Percentiles rank a stretch among this genome's conserved stretches.
Conservation (phyloP, 31 red algal genomes). For the Bonnemaisonia californica region DNA sequence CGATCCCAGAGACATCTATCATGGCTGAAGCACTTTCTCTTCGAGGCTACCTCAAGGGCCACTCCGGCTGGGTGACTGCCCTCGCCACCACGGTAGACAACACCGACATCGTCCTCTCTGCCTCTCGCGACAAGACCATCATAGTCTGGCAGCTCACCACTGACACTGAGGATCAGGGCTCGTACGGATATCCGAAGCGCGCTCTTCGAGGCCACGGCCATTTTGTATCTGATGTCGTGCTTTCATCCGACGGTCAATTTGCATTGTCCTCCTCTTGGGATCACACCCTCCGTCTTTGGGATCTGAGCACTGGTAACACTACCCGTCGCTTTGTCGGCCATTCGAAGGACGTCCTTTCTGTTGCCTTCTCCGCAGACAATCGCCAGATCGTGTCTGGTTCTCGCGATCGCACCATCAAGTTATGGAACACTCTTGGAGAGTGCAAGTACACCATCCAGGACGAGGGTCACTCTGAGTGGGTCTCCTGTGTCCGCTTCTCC, state of each 20-base stretch:
- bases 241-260: constrained; percentile 98
- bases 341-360: constrained; percentile 96
- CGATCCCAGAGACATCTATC: too few relatives aligned
- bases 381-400: constrained; percentile 98
- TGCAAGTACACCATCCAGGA: constrained; percentile 98
- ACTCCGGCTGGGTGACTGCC: constrained; percentile 96
- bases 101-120: constrained; percentile 87
- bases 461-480: constrained; percentile 96
- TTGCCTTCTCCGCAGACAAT: constrained; percentile 97
- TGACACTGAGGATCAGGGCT: constrained; percentile 72
- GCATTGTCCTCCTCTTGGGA: constrained; percentile 99
- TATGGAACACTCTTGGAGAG: constrained; percentile 99
- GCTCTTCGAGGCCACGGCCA: constrained; percentile 93
- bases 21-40: constrained; percentile 89
- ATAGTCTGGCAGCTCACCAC: constrained; percentile 93
- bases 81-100: constrained; percentile 87
- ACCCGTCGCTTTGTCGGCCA: constrained; percentile 96
- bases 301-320: constrained; percentile 82
- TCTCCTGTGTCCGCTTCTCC: constrained; percentile 96
- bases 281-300: constrained; percentile 96
- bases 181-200: constrained; percentile 82
- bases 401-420: constrained; percentile 99
- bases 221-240: constrained; percentile 96
- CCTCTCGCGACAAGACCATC: constrained; percentile 97
- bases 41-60: constrained; percentile 95